Conservation (phyloP, 176 grass and related monocot species). For the Areca catechu region DNA sequence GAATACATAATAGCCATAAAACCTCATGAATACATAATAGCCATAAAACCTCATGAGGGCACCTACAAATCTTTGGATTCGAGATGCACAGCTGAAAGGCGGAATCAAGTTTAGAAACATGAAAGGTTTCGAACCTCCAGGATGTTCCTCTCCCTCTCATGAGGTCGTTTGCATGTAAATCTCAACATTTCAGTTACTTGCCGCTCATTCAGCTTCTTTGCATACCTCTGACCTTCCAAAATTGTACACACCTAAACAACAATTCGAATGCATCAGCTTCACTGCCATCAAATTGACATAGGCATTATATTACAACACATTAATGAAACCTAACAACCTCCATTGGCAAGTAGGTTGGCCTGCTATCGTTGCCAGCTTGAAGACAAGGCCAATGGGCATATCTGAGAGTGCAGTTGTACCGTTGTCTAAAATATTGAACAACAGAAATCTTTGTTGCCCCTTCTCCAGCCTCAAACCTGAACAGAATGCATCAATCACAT, state of each 20-base stretch:
- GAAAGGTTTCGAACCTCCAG: conserved; percentile 30
- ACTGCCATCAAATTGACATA: too few species aligned
- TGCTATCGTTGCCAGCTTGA: conserved; percentile 58
- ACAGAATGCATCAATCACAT: not conserved
- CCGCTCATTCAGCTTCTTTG: conserved; percentile 67
- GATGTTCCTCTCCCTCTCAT: conserved; percentile 57
- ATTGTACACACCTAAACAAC: conserved; percentile 58
- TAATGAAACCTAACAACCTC: conserved; percentile 30
- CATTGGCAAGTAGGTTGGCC: conserved; percentile 64
- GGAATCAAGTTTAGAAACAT: too few species aligned
- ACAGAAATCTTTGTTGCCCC: conserved; percentile 31
- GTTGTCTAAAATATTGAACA: conserved; percentile 59
- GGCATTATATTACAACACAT: not conserved
- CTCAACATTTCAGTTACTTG: conserved; percentile 60
- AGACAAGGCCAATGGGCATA: conserved; percentile 51
- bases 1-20: too few species aligned
- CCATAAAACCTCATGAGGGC: too few species aligned
- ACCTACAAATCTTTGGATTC: too few species aligned
- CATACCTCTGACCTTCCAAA: conserved; percentile 70
- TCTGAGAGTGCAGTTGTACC: conserved; percentile 37
- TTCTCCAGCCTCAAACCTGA: conserved; percentile 67
- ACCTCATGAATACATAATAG: too few species aligned
- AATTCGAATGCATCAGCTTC: too few species aligned
- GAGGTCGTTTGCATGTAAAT: conserved; percentile 67
- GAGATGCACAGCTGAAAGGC: too few species aligned